Conservation (phyloP, 106 monocot species). For the Narthecium ossifragum region DNA sequence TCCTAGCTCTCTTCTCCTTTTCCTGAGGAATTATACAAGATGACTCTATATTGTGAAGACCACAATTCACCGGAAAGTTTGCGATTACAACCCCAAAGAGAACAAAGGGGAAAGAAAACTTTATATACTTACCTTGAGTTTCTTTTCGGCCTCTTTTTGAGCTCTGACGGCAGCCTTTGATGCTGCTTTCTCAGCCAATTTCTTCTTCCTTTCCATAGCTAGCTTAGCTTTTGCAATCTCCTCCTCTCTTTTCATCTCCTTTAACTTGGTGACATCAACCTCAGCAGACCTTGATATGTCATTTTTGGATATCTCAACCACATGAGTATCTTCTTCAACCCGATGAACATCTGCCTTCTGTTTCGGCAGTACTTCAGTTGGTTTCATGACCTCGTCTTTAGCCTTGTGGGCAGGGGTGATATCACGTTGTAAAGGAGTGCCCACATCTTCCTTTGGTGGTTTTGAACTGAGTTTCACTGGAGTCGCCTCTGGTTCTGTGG, state of each 20-base stretch:
- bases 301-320: constrained; percentile 16
- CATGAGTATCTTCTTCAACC: constrained; percentile 8
- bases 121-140: constrained; percentile 47
- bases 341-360: constrained; percentile 7
- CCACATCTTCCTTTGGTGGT: constrained; percentile 26
- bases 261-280: constrained; percentile 54
- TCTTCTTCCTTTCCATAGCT: constrained; percentile 88
- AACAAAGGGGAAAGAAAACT: neutral
- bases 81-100: neutral
- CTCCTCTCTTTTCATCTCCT: constrained; percentile 81
- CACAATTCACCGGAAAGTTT: neutral
- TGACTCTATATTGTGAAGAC: neutral
- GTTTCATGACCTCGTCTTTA: constrained; percentile 22
- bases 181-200: constrained; percentile 74
- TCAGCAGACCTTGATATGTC: constrained; percentile 14
- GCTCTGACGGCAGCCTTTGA: constrained; percentile 62
- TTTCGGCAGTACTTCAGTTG: constrained; percentile 14
- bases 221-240: constrained; percentile 81
- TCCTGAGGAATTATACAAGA: constrained; percentile 14
- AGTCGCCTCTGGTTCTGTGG: constrained; percentile 16
- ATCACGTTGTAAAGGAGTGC: constrained; percentile 5
- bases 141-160: constrained; percentile 82
- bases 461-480: constrained; percentile 16
- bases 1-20: constrained; percentile 86
- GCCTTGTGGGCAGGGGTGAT: constrained; percentile 8